Evolutionary conservation across 345 rosid species (phyloP).

Genomic region (Lagerstroemia speciosa): DNA sequence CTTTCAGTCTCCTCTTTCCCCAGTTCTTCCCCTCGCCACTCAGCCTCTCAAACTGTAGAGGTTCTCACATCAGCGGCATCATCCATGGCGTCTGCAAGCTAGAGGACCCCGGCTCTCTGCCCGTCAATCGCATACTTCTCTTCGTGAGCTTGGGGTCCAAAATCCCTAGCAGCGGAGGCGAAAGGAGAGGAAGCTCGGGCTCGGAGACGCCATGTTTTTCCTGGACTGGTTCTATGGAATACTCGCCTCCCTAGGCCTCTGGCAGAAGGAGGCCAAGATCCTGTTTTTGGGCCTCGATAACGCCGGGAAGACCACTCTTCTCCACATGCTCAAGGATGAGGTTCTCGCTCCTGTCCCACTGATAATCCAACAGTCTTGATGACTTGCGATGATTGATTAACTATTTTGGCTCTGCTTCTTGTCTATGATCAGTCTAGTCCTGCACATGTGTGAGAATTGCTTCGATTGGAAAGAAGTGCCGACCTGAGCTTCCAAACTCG

Average conservation of each 20-base stretch:
- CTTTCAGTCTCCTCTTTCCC: constrained; percentile 1
- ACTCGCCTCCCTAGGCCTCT: constrained; percentile 3
- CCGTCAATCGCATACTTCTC: background rate
- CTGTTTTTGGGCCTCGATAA: constrained; percentile 14
- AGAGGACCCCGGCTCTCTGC: background rate
- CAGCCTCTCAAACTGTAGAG: constrained; percentile 2
- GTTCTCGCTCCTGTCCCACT: background rate
- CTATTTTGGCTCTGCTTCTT: background rate
- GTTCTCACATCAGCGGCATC: background rate
- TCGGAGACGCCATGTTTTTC: background rate
- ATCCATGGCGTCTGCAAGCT: background rate
- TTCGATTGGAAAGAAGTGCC: background rate
- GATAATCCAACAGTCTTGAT: background rate
- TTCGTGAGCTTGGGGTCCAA: background rate
- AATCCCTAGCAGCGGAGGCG: background rate
- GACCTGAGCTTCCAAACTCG: background rate
- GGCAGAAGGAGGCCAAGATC: constrained; percentile 10
- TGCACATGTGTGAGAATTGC: no score
- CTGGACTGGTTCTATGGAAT: constrained; percentile 8
- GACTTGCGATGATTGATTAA: background rate
- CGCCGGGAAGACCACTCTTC: no score
- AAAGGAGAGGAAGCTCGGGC: no score
- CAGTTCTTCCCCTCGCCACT: background rate
- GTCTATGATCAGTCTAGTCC: background rate
- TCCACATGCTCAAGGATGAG: constrained; percentile 18